Percentiles rank a stretch among this genome's conserved stretches.
Evolutionary conservation across 768 basidiomycete species (phyloP).

Genomic region (Leccinum ochraceum): DNA sequence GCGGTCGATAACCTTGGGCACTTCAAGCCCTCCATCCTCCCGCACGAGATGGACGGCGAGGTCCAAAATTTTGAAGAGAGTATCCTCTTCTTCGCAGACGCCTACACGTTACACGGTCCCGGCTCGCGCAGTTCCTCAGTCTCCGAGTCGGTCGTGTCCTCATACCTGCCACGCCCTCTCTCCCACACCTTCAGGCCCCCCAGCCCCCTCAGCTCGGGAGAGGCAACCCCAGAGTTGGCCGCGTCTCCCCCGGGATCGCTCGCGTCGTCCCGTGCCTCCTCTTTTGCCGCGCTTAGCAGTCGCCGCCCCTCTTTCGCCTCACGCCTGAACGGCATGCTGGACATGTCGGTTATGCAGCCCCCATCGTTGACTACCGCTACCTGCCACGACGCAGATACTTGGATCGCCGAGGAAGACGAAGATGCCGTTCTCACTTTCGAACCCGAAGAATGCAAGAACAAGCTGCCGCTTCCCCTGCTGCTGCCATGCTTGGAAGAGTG

Average conservation of each 20-base stretch:
- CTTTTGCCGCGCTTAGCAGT: slow-evolving; percentile 35
- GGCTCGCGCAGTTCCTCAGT: slow-evolving; percentile 32
- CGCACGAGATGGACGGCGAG: slow-evolving; percentile 57
- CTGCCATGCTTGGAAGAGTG: slow-evolving; percentile 46
- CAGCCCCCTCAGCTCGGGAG: slow-evolving; percentile 33
- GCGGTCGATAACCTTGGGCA: slow-evolving; percentile 71
- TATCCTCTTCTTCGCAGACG: slow-evolving; percentile 68
- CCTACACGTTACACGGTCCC: slow-evolving; percentile 46
- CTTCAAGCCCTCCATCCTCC: slow-evolving; percentile 57
- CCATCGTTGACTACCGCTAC: neutral
- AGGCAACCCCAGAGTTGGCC: slow-evolving; percentile 42
- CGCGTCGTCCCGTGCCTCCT: slow-evolving; percentile 46
- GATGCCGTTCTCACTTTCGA: slow-evolving; percentile 31
- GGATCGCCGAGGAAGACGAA: slow-evolving; percentile 38
- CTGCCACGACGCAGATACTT: slow-evolving; percentile 22
- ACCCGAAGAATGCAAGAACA: slow-evolving; percentile 20
- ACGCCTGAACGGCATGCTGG: slow-evolving; percentile 42
- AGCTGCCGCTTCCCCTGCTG: neutral
- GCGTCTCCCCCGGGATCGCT: slow-evolving; percentile 39
- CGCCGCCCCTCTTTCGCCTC: slow-evolving; percentile 51
- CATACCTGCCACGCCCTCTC: neutral
- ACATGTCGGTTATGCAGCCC: slow-evolving; percentile 32
- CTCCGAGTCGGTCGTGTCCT: neutral
- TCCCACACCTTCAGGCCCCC: neutral
- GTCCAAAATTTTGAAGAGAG: slow-evolving; percentile 63